Evolutionary conservation across 2,329 filamentous ascomycete species (phyloP).

Genomic region (Aspergillus spinulosporus): DNA sequence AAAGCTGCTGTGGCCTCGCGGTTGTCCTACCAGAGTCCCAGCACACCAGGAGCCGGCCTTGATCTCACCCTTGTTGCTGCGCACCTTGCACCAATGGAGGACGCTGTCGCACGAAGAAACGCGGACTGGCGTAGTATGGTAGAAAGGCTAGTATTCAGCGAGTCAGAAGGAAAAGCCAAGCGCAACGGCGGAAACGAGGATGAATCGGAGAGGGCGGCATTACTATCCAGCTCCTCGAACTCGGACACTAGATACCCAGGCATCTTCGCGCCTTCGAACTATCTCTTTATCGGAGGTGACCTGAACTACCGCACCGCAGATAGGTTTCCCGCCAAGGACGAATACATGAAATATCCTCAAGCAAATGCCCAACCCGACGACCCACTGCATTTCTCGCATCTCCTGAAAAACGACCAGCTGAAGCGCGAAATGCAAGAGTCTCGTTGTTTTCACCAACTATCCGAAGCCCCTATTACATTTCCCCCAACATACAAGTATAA

Average conservation of each 20-base stretch:
- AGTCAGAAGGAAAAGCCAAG: constrained; percentile 28
- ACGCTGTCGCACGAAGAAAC: constrained; percentile 72
- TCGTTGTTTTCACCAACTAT: constrained; percentile 73
- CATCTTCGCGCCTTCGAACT: constrained; percentile 72
- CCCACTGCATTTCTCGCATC: constrained; percentile 64
- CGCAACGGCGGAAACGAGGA: constrained; percentile 39
- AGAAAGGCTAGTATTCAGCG: constrained; percentile 70
- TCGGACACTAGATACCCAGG: constrained; percentile 30
- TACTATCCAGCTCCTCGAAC: constrained; percentile 37
- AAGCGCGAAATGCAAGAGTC: constrained; percentile 67
- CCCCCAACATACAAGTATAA: constrained; percentile 94
- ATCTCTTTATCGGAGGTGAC: constrained; percentile 87
- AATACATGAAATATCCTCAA: constrained; percentile 63
- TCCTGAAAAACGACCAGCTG: constrained; percentile 77
- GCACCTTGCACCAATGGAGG: constrained; percentile 87
- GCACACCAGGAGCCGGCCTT: constrained; percentile 48
- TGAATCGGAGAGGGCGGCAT: constrained; percentile 31
- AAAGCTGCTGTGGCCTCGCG: constrained; percentile 87
- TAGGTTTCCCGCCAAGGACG: constrained; percentile 60
- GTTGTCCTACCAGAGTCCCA: constrained; percentile 56
- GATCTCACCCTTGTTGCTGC: constrained; percentile 83
- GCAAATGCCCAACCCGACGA: constrained; percentile 51
- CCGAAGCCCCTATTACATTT: constrained; percentile 73
- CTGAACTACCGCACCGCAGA: constrained; percentile 89
- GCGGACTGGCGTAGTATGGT: constrained; percentile 86